phyloP scores from a whole-genome alignment of 768 basidiomycete genomes.

The Suillus paluster region DNA sequence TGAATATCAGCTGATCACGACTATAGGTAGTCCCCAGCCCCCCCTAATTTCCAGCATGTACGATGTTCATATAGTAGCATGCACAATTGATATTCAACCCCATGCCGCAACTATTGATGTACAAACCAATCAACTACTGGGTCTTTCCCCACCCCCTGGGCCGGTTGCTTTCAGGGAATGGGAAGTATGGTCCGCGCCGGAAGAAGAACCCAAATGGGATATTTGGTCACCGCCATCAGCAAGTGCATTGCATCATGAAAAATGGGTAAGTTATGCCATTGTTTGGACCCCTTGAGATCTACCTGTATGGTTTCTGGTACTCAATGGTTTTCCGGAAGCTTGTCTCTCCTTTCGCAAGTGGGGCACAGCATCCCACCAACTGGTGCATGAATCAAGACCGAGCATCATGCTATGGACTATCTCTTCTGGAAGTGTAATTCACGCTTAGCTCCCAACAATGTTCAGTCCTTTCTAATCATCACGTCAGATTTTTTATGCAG shows the following conservation, averaged over 20 bases:
- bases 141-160: neutral
- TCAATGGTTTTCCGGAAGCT: neutral
- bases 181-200: neutral
- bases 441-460: neutral
- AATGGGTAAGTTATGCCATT: neutral
- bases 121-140: constrained; percentile 1
- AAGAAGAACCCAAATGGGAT: constrained; percentile 8
- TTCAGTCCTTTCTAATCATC: neutral
- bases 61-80: constrained; percentile 15
- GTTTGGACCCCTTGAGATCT: neutral
- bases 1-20: neutral
- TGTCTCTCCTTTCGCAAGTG: neutral
- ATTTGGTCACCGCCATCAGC: constrained; percentile 12
- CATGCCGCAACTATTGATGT: constrained; percentile 9
- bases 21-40: neutral
- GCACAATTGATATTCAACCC: constrained; percentile 7
- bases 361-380: neutral
- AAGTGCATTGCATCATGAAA: neutral
- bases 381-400: neutral
- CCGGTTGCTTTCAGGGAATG: neutral
- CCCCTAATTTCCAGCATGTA: neutral
- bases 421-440: neutral
- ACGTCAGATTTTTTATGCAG: constrained; percentile 1
- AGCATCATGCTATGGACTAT: constrained; percentile 2
- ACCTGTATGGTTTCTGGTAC: neutral